Conservation (phyloP, 2,329 filamentous ascomycete species). For the Macrophomina pseudophaseolina region DNA sequence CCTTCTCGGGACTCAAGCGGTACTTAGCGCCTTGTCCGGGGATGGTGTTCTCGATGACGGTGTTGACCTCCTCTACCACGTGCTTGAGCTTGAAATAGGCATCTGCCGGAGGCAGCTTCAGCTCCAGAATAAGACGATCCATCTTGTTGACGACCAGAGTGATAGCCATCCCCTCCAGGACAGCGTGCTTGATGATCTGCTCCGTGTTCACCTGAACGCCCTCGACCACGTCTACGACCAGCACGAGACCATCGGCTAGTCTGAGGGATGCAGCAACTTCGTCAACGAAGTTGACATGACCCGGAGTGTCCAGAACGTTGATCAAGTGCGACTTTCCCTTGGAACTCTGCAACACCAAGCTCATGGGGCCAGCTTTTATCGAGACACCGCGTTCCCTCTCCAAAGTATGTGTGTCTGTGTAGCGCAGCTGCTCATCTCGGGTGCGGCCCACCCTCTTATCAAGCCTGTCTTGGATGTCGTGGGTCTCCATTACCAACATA, state of each 20-base stretch:
- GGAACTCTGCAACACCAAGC: slow-evolving; percentile 82
- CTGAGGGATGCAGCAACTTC: slow-evolving; percentile 89
- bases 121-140: slow-evolving; percentile 90
- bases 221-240: slow-evolving; percentile 95
- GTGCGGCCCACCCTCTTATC: slow-evolving; percentile 82
- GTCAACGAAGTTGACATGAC: slow-evolving; percentile 98
- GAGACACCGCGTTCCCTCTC: slow-evolving; percentile 91
- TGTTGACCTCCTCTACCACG: slow-evolving; percentile 98
- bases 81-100: slow-evolving; percentile 99
- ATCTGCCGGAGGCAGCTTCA: slow-evolving; percentile 91
- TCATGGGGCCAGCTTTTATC: slow-evolving; percentile 94
- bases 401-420: slow-evolving; percentile 89
- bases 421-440: slow-evolving; percentile 87
- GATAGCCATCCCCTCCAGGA: slow-evolving; percentile 85
- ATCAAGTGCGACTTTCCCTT: slow-evolving; percentile 94
- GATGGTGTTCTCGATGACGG: slow-evolving; percentile 84
- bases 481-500: slow-evolving; percentile 95
- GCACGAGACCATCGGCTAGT: slow-evolving; percentile 86
- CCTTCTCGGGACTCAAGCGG: slow-evolving; percentile 91
- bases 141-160: slow-evolving; percentile 96
- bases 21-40: slow-evolving; percentile 79
- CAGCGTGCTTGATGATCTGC: slow-evolving; percentile 94
- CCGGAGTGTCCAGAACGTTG: slow-evolving; percentile 94
- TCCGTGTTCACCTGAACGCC: slow-evolving; percentile 99
- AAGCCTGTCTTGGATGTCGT: slow-evolving; percentile 79